These are phyloP conservation scores for Staphylotrichum longicolle DNA, from an alignment of 495 filamentous ascomycete genomes.

Conservation along the genomic window DNA sequence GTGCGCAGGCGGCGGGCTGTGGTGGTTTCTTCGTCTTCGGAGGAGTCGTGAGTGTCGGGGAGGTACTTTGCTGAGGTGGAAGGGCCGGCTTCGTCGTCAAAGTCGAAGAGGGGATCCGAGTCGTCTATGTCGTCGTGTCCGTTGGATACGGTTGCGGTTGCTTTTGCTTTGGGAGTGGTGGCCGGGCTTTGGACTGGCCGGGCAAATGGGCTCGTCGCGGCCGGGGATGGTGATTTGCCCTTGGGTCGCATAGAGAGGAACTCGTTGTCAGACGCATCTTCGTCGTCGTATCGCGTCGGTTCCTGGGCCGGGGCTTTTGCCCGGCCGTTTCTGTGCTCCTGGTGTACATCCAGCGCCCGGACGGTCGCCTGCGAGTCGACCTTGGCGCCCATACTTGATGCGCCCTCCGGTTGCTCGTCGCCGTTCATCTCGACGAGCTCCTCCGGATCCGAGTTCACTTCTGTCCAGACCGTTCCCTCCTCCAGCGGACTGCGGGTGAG, in stretches of 20 bases:
- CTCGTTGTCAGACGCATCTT: slow-evolving; percentile 31
- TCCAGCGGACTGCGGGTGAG: slow-evolving; percentile 45
- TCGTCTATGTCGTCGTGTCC: slow-evolving; percentile 9
- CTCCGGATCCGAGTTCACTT: slow-evolving; percentile 40
- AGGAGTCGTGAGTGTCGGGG: slow-evolving; percentile 19
- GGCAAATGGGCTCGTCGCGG: slow-evolving; percentile 16
- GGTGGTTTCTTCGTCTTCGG: slow-evolving; percentile 26
- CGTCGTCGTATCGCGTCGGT: slow-evolving; percentile 31
- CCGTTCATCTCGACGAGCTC: slow-evolving; percentile 34
- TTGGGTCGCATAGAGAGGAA: slow-evolving; percentile 36
- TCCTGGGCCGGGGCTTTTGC: slow-evolving; percentile 22
- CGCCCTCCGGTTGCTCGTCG: slow-evolving; percentile 6
- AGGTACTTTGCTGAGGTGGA: slow-evolving; percentile 23
- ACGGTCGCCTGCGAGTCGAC: slow-evolving; percentile 29
- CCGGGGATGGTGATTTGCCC: slow-evolving; percentile 23
- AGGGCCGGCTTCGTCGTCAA: slow-evolving; percentile 29
- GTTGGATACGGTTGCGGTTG: not conserved
- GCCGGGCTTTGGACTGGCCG: slow-evolving; percentile 17
- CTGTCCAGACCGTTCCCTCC: slow-evolving; percentile 43
- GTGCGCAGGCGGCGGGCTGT: slow-evolving; percentile 4
- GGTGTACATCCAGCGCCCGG: not conserved
- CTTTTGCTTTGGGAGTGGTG: not conserved
- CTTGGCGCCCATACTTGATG: not conserved
- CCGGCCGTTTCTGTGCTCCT: not conserved
- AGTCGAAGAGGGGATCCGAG: slow-evolving; percentile 31